Conservation (phyloP, 441 rosid species). For the Macaranga tanarius region DNA sequence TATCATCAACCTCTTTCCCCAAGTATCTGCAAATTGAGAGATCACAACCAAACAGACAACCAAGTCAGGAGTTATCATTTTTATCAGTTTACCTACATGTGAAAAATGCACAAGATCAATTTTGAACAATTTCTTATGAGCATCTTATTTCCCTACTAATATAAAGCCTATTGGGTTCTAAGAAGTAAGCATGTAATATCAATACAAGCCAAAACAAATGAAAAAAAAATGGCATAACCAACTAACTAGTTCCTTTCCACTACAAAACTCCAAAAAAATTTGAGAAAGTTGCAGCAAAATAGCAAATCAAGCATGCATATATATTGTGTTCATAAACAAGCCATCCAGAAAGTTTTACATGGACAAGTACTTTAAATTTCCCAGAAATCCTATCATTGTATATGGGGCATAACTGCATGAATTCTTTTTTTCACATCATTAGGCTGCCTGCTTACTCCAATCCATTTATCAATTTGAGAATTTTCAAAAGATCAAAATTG, state of each 20-base stretch:
- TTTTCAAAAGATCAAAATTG: not conserved
- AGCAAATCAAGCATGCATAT: not conserved
- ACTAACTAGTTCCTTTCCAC: not conserved
- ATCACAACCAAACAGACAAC: conserved; percentile 21
- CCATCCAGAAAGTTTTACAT: no score
- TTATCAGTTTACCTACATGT: not conserved
- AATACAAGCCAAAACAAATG: not conserved
- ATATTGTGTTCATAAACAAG: no score
- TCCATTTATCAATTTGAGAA: not conserved
- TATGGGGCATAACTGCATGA: not conserved
- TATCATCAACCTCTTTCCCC: conserved; percentile 55
- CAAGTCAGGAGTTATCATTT: not conserved
- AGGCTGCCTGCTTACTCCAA: not conserved
- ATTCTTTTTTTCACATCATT: not conserved
- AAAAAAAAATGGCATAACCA: not conserved
- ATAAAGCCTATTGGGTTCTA: not conserved
- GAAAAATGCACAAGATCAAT: not conserved
- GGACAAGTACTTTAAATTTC: no score
- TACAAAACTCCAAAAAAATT: not conserved
- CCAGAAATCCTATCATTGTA: not conserved
- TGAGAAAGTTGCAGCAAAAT: not conserved
- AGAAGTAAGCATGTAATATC: conserved; percentile 2
- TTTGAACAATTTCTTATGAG: not conserved
- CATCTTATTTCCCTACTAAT: not conserved
- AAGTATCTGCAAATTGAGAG: conserved; percentile 52